These are phyloP conservation scores for Keithomyces neogunnii DNA, from an alignment of 2,329 filamentous ascomycete species.

Conservation along the genomic window DNA sequence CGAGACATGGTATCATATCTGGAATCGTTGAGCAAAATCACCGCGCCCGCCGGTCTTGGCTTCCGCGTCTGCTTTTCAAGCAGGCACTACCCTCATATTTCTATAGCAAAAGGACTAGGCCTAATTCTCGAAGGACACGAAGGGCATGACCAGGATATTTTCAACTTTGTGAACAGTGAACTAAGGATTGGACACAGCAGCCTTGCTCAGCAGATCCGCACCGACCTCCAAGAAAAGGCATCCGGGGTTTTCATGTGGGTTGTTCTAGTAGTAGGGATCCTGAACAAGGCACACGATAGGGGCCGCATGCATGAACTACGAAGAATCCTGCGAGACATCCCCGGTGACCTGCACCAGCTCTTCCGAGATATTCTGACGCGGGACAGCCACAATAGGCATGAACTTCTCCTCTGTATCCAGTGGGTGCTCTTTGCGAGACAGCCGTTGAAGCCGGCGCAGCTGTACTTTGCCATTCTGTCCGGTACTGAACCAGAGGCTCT, in stretches of 20 bases:
- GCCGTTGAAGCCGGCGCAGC: constrained; percentile 33
- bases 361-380: constrained; percentile 43
- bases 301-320: constrained; percentile 16
- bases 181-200: constrained; percentile 19
- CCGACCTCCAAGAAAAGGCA: not conserved
- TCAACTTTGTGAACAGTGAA: constrained; percentile 10
- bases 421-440: constrained; percentile 43
- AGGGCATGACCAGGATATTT: constrained; percentile 17
- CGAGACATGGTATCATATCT: constrained; percentile 34
- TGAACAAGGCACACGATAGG: not conserved
- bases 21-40: constrained; percentile 23
- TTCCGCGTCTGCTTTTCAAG: constrained; percentile 33
- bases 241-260: constrained; percentile 8
- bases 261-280: constrained; percentile 1
- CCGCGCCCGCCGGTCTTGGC: constrained; percentile 7
- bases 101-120: constrained; percentile 15
- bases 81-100: constrained; percentile 35
- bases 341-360: constrained; percentile 31
- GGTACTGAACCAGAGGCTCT: fast-evolving
- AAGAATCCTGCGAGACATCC: constrained; percentile 25
- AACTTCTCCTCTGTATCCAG: constrained; percentile 35
- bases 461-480: constrained; percentile 25
- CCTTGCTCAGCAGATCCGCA: constrained; percentile 14
- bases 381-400: constrained; percentile 31
- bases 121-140: constrained; percentile 16